A percentile compares a stretch with the other conserved stretches of the same genome.
These are phyloP conservation scores for Aspergillus sp. DNA, from an alignment of 2,329 filamentous ascomycete genomes.

Conservation along the genomic window DNA sequence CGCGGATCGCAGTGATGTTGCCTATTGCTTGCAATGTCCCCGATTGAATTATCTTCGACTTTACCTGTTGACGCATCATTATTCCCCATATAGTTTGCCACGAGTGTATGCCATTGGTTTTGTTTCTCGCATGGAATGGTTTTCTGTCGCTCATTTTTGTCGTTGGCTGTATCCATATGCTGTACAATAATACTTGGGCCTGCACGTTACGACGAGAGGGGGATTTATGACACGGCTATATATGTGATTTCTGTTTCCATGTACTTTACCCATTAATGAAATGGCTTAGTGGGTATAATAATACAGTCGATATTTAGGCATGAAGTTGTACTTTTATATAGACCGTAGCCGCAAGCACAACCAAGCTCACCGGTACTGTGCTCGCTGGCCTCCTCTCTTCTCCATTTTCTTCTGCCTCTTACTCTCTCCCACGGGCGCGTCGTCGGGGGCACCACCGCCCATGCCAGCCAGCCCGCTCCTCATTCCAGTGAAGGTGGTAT, in stretches of 20 bases:
- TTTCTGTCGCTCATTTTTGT: not conserved
- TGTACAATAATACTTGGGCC: too few relatives aligned
- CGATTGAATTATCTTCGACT: slow-evolving; percentile 11
- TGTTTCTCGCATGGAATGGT: not conserved
- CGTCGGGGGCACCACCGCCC: slow-evolving; percentile 23
- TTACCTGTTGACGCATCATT: slow-evolving; percentile 9
- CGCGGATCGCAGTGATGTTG: too few relatives aligned
- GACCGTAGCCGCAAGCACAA: too few relatives aligned
- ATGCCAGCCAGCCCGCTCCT: slow-evolving; percentile 36
- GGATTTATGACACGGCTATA: not conserved
- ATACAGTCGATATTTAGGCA: too few relatives aligned
- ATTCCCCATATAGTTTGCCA: slow-evolving; percentile 29
- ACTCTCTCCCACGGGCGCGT: slow-evolving; percentile 26
- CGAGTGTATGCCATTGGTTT: slow-evolving; percentile 9
- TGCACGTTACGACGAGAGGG: not conserved
- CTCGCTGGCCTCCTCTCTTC: slow-evolving; percentile 39
- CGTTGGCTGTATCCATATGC: too few relatives aligned
- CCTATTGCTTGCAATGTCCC: slow-evolving; percentile 5
- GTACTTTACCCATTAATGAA: too few relatives aligned
- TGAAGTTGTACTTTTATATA: too few relatives aligned
- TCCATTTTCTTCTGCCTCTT: slow-evolving; percentile 47
- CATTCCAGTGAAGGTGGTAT: slow-evolving; percentile 39
- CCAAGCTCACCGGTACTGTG: slow-evolving; percentile 31
- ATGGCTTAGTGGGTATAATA: too few relatives aligned
- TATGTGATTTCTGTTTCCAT: not conserved